phyloP scores from a whole-genome alignment of 345 rosid genomes.

The Psidium guajava region DNA sequence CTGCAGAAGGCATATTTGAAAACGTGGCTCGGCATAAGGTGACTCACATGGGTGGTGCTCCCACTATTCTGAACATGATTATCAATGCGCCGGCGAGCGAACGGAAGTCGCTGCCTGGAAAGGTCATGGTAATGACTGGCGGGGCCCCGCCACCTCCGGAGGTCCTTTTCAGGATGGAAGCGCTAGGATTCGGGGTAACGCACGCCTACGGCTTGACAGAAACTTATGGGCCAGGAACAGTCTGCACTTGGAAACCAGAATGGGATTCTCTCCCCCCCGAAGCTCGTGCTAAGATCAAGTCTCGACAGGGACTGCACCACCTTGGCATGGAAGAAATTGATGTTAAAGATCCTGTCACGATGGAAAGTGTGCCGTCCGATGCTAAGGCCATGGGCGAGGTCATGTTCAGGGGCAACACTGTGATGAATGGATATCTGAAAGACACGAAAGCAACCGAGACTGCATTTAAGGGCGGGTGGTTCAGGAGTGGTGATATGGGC shows the following conservation, averaged over 20 bases:
- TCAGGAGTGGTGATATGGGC: constrained; percentile 61
- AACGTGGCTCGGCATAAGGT: constrained; percentile 24
- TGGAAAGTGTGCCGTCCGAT: constrained; percentile 52
- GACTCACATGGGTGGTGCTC: constrained; percentile 46
- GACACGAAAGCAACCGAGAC: constrained; percentile 47
- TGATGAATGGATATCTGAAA: constrained; percentile 69
- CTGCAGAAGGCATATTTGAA: constrained; percentile 25
- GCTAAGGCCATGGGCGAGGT: constrained; percentile 64
- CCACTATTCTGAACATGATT: constrained; percentile 54
- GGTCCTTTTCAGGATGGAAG: constrained; percentile 49
- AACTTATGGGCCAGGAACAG: constrained; percentile 67
- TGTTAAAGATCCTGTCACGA: constrained; percentile 44
- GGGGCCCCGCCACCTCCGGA: constrained; percentile 68
- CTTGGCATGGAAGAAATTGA: constrained; percentile 52
- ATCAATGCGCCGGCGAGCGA: constrained; percentile 30
- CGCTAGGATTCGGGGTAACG: constrained; percentile 43
- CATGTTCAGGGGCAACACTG: constrained; percentile 68
- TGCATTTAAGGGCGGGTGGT: constrained; percentile 68
- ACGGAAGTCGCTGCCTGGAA: constrained; percentile 30
- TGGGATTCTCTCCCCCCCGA: constrained; percentile 47
- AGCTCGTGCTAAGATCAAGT: constrained; percentile 45
- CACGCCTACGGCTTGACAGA: constrained; percentile 75
- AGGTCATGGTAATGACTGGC: constrained; percentile 44
- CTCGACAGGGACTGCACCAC: constrained; percentile 60
- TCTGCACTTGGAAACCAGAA: constrained; percentile 63